Percentiles rank a stretch among this genome's conserved stretches.
Conservation (phyloP, 2,329 filamentous ascomycete genomes). For the Ophiocordyceps australis region DNA sequence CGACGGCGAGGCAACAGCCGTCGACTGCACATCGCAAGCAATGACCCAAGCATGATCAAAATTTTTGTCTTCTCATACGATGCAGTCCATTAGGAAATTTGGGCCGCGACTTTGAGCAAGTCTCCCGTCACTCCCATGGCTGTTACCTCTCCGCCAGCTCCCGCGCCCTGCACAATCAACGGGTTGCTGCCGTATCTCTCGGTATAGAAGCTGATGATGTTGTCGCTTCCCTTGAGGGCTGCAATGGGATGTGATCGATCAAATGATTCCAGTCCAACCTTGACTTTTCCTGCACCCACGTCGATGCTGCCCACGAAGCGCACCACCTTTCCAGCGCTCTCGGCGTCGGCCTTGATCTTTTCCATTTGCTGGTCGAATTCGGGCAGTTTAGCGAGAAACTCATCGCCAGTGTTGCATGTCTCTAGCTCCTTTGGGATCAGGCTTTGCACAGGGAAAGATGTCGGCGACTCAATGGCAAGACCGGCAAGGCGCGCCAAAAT, state of each 20-base stretch:
- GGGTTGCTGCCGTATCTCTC: constrained; percentile 84
- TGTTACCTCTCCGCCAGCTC: constrained; percentile 86
- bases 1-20: neutral
- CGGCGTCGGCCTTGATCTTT: constrained; percentile 65
- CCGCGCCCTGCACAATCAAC: constrained; percentile 85
- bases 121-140: constrained; percentile 96
- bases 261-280: constrained; percentile 82
- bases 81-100: constrained; percentile 30
- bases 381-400: constrained; percentile 68
- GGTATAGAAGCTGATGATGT: constrained; percentile 98
- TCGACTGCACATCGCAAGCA: constrained; percentile 1
- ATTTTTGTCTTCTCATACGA: neutral
- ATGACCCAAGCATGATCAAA: constrained; percentile 2
- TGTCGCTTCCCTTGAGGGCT: constrained; percentile 88
- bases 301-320: constrained; percentile 91
- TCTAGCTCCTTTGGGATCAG: constrained; percentile 82
- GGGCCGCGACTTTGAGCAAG: constrained; percentile 69
- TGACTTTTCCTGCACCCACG: constrained; percentile 60
- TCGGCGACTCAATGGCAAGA: constrained; percentile 63
- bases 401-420: constrained; percentile 54
- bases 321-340: constrained; percentile 77
- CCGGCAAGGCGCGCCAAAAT: constrained; percentile 81
- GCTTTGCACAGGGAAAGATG: constrained; percentile 83
- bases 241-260: constrained; percentile 84
- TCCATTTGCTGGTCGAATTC: constrained; percentile 87